Percentiles rank a stretch among this genome's conserved stretches.
Conservation (phyloP, 345 rosid species). For the Cardamine occulta region DNA sequence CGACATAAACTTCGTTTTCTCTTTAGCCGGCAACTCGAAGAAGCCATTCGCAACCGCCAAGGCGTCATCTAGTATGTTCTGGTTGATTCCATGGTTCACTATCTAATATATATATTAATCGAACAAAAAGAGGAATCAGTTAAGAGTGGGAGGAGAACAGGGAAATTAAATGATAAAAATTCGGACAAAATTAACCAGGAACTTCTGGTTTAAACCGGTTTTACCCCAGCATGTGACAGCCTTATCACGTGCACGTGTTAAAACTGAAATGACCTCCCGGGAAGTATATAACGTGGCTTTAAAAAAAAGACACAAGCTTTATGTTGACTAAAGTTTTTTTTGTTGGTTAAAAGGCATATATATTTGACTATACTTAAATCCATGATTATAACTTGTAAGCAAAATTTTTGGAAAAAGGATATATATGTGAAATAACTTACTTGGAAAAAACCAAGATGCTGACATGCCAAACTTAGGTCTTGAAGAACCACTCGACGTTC, state of each 20-base stretch:
- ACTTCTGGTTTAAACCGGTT: conserved; percentile 4
- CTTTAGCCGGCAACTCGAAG: conserved; percentile 51
- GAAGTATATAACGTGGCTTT: neutral
- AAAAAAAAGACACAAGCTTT: neutral
- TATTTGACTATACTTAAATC: neutral
- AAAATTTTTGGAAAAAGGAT: neutral
- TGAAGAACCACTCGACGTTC: conserved; percentile 46
- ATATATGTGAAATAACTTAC: conserved; percentile 38
- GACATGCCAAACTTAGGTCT: conserved; percentile 53
- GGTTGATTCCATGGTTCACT: conserved; percentile 63
- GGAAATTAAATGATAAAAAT: neutral
- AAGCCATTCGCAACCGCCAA: conserved; percentile 49
- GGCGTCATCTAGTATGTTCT: conserved; percentile 53
- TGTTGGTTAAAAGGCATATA: no score
- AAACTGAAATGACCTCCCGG: neutral
- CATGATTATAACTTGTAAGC: neutral
- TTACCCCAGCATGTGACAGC: conserved; percentile 1
- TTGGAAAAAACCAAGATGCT: conserved; percentile 57
- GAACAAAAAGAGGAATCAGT: neutral
- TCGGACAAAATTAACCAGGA: neutral
- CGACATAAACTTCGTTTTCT: conserved; percentile 59
- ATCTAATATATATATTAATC: conserved; percentile 43
- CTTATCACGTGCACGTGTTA: conserved; percentile 26
- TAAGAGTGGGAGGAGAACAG: conserved; percentile 18
- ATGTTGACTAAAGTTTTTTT: neutral